Evolutionary conservation across 805 yeast genomes (phyloP).

Genomic region (Lipomyces yamadae): DNA sequence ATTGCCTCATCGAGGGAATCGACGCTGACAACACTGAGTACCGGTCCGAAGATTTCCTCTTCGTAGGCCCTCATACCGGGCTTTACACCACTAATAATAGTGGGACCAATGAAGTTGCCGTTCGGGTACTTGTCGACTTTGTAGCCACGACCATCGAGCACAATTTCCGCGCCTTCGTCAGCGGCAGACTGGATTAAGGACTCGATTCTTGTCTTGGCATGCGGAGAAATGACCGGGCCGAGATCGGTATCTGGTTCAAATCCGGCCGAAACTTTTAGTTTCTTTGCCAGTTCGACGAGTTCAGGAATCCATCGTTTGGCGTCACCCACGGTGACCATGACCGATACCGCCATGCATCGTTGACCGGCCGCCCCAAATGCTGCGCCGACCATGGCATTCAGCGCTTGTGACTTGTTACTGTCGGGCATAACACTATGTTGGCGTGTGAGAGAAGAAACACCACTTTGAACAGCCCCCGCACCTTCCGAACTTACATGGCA

Average conservation of each 20-base stretch:
- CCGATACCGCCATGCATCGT: slow-evolving; percentile 80
- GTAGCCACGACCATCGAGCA: slow-evolving; percentile 66
- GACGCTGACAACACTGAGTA: slow-evolving; percentile 63
- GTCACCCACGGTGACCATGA: slow-evolving; percentile 71
- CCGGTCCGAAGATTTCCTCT: slow-evolving; percentile 79
- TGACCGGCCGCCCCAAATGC: slow-evolving; percentile 87
- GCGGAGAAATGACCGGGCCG: slow-evolving; percentile 74
- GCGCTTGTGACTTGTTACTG: slow-evolving; percentile 65
- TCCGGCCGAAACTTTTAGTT: slow-evolving; percentile 66
- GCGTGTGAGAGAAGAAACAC: too few relatives aligned
- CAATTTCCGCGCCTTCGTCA: slow-evolving; percentile 64
- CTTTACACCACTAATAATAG: slow-evolving; percentile 63
- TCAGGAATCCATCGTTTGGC: slow-evolving; percentile 67
- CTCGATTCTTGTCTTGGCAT: slow-evolving; percentile 58
- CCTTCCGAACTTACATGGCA: slow-evolving; percentile 49
- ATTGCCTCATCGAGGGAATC: slow-evolving; percentile 73
- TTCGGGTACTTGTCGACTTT: slow-evolving; percentile 55
- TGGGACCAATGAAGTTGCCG: slow-evolving; percentile 77
- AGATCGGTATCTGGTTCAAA: slow-evolving; percentile 65
- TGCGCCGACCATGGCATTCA: slow-evolving; percentile 72
- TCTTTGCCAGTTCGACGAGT: slow-evolving; percentile 60
- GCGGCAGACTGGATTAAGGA: slow-evolving; percentile 63
- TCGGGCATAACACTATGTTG: slow-evolving; percentile 61
- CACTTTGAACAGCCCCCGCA: too few relatives aligned
- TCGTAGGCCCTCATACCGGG: slow-evolving; percentile 76